A percentile compares a stretch with the other conserved stretches of the same genome.
These are phyloP conservation scores for Cyberlindnera petersonii DNA, from an alignment of 805 yeast genomes.

Conservation along the genomic window DNA sequence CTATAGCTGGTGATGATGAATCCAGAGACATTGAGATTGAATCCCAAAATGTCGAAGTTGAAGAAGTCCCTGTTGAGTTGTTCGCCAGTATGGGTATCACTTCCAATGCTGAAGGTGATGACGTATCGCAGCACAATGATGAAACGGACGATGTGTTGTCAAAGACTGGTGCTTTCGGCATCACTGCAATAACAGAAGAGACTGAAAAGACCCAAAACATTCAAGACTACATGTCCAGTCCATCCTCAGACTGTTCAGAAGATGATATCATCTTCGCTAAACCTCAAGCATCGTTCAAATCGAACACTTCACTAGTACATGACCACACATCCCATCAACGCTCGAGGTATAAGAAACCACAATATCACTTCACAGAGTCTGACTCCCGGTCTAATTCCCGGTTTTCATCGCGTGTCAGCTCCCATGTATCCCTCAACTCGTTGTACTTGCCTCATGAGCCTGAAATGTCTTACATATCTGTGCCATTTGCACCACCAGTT, in stretches of 20 bases:
- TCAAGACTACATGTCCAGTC: slow-evolving; percentile 10
- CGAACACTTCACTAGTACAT: not conserved
- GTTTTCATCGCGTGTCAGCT: slow-evolving; percentile 13
- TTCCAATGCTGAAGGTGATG: slow-evolving; percentile 9
- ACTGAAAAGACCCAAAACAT: slow-evolving; percentile 3
- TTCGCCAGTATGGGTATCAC: slow-evolving; percentile 27
- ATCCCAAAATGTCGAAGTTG: slow-evolving; percentile 14
- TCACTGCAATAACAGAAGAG: slow-evolving; percentile 10
- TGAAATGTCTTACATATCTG: slow-evolving; percentile 10
- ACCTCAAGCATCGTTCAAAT: slow-evolving; percentile 7
- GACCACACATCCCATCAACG: slow-evolving; percentile 1
- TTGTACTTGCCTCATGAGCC: slow-evolving; percentile 13
- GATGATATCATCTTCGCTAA: slow-evolving; percentile 12
- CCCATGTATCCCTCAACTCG: slow-evolving; percentile 19
- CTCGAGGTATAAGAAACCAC: slow-evolving; percentile 6
- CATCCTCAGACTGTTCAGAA: slow-evolving; percentile 9
- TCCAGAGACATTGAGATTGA: slow-evolving; percentile 3
- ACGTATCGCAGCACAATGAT: not conserved
- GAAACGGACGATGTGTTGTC: not conserved
- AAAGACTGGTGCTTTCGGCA: slow-evolving; percentile 21
- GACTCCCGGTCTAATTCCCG: slow-evolving; percentile 6
- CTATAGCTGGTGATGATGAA: slow-evolving; percentile 1
- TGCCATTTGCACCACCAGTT: slow-evolving; percentile 18
- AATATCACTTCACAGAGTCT: slow-evolving; percentile 6
- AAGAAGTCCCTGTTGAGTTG: slow-evolving; percentile 21